Percentiles rank a stretch among this genome's conserved stretches.
Evolutionary conservation across 768 basidiomycete genomes (phyloP).

Genomic region (Plicaturopsis crispa): DNA sequence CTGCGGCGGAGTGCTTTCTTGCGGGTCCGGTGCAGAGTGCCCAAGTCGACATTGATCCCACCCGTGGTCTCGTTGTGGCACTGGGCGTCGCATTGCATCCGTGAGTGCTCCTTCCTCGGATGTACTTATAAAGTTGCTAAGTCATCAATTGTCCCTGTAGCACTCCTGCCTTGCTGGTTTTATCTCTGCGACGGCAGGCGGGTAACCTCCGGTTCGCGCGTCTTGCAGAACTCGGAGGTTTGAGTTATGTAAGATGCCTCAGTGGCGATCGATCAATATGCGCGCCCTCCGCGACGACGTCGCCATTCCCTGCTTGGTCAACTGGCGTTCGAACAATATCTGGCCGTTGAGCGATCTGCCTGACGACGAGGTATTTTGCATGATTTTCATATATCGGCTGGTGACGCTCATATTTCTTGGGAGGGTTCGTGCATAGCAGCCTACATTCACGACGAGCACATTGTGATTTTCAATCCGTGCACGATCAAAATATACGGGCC

Average conservation of each 20-base stretch:
- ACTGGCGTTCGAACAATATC: background rate
- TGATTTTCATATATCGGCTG: background rate
- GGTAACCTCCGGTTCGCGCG: slow-evolving; percentile 2
- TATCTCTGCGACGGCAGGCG: background rate
- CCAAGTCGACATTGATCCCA: slow-evolving; percentile 1
- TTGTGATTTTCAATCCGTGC: background rate
- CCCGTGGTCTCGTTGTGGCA: slow-evolving; percentile 5
- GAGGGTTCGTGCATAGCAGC: background rate
- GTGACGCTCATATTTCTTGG: background rate
- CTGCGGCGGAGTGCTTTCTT: slow-evolving; percentile 8
- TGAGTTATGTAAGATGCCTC: slow-evolving; percentile 5
- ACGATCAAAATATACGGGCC: too few relatives aligned
- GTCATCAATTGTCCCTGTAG: background rate
- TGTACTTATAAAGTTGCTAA: background rate
- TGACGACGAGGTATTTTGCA: background rate
- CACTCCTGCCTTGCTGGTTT: slow-evolving; percentile 1
- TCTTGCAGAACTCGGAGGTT: slow-evolving; percentile 3
- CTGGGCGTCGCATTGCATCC: slow-evolving; percentile 1
- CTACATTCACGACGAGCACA: background rate
- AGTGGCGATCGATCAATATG: slow-evolving; percentile 4
- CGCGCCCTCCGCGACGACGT: slow-evolving; percentile 5
- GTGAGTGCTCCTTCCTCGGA: background rate
- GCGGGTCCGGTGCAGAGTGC: slow-evolving; percentile 6
- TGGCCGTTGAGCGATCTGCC: background rate
- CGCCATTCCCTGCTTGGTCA: slow-evolving; percentile 3